These are phyloP conservation scores for Metroxylon sagu DNA, from an alignment of 176 grass and related monocot species.

Conservation along the genomic window DNA sequence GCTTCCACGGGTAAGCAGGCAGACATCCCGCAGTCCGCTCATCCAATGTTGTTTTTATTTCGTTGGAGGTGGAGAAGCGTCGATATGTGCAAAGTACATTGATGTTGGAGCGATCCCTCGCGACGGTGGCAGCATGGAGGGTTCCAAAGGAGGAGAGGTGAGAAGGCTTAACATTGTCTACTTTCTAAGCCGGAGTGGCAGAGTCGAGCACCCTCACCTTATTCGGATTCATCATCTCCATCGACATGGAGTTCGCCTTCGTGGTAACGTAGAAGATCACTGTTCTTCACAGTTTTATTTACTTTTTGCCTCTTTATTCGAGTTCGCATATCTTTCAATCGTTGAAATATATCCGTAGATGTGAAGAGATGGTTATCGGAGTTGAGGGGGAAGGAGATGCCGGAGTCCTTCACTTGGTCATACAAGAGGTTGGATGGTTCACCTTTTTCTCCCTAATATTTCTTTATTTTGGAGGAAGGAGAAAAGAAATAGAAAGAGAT, in stretches of 20 bases:
- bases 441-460: background rate
- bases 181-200: conserved; percentile 50
- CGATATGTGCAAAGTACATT: background rate
- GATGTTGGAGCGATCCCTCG: background rate
- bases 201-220: conserved; percentile 63
- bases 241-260: conserved; percentile 49
- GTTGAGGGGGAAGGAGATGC: conserved; percentile 52
- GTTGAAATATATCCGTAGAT: conserved; percentile 21
- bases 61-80: background rate
- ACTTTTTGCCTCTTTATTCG: background rate
- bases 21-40: no score
- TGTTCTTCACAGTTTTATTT: background rate
- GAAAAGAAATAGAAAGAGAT: background rate
- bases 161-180: conserved; percentile 60
- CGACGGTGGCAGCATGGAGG: background rate
- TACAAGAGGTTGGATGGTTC: conserved; percentile 38
- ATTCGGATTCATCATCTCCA: conserved; percentile 44
- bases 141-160: conserved; percentile 21
- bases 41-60: no score
- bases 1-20: no score
- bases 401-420: conserved; percentile 53
- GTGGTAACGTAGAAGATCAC: conserved; percentile 17
- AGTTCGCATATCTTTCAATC: no score
- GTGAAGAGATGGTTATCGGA: conserved; percentile 73
- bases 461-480: background rate